These are phyloP conservation scores for Hibiscus syriacus DNA, from an alignment of 345 rosid genomes.

Conservation along the genomic window DNA sequence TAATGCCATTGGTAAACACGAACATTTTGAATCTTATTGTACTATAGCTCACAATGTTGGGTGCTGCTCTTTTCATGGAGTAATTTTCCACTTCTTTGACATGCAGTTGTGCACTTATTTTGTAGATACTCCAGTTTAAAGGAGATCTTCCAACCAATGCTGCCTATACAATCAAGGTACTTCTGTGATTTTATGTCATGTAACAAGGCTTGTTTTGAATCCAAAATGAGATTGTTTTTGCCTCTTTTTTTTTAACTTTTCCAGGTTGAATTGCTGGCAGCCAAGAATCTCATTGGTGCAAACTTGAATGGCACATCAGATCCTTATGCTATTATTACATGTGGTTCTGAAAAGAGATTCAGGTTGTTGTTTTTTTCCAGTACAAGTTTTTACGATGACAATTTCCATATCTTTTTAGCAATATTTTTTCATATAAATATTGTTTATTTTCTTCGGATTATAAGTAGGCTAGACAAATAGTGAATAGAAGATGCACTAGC, in stretches of 20 bases:
- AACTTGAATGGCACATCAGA: conserved; percentile 96
- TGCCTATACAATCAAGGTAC: conserved; percentile 66
- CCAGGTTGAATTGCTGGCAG: conserved; percentile 88
- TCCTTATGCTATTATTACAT: conserved; percentile 92
- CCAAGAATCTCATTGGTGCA: conserved; percentile 94
- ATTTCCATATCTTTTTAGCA: not conserved
- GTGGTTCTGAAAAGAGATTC: conserved; percentile 92
- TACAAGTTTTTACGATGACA: not conserved
- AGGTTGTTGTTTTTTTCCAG: conserved; percentile 42
- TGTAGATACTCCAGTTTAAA: conserved; percentile 69
- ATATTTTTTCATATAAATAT: not conserved
- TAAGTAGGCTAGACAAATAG: not conserved
- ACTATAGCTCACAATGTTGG: not conserved
- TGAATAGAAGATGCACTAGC: not conserved
- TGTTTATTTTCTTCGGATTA: conserved; percentile 16
- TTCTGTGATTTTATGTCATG: conserved; percentile 5
- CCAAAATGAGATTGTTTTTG: not conserved
- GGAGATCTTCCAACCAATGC: conserved; percentile 59
- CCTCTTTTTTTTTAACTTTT: conserved; percentile 7
- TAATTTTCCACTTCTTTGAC: conserved; percentile 71
- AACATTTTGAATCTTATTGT: not conserved
- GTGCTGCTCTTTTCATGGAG: conserved; percentile 30
- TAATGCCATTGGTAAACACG: conserved; percentile 3
- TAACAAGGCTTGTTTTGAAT: not conserved
- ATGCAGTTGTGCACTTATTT: conserved; percentile 84